These are phyloP conservation scores for Botrytis fragariae DNA, from an alignment of 2,329 filamentous ascomycete species.

Conservation along the genomic window DNA sequence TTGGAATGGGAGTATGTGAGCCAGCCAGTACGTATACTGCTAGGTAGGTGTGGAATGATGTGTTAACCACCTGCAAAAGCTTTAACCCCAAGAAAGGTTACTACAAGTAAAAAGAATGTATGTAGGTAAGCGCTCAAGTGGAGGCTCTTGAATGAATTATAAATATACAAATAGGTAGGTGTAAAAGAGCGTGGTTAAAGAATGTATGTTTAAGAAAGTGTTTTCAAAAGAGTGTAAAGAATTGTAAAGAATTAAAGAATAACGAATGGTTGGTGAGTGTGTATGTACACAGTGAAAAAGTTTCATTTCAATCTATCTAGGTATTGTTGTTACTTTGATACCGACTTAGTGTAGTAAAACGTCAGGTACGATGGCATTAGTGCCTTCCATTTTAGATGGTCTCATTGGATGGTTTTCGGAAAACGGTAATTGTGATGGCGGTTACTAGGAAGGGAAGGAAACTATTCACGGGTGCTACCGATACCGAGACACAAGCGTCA, in stretches of 20 bases:
- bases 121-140: not conserved
- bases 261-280: not conserved
- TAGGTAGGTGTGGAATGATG: not conserved
- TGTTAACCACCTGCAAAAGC: not conserved
- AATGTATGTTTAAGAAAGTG: not conserved
- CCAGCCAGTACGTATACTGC: not conserved
- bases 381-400: not conserved
- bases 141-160: not conserved
- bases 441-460: not conserved
- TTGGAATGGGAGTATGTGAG: not conserved
- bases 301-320: not conserved
- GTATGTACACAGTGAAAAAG: not conserved
- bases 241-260: not conserved
- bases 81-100: not conserved
- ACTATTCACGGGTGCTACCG: not conserved
- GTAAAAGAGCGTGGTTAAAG: not conserved
- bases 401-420: not conserved
- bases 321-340: not conserved
- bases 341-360: not conserved
- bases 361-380: not conserved
- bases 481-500: not conserved
- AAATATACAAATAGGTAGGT: not conserved
- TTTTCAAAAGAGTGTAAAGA: not conserved
- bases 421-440: not conserved
- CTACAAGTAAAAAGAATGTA: not conserved